Evolutionary conservation across 2,329 filamentous ascomycete genomes (phyloP).

Genomic region (Fusarium nisikadoi): DNA sequence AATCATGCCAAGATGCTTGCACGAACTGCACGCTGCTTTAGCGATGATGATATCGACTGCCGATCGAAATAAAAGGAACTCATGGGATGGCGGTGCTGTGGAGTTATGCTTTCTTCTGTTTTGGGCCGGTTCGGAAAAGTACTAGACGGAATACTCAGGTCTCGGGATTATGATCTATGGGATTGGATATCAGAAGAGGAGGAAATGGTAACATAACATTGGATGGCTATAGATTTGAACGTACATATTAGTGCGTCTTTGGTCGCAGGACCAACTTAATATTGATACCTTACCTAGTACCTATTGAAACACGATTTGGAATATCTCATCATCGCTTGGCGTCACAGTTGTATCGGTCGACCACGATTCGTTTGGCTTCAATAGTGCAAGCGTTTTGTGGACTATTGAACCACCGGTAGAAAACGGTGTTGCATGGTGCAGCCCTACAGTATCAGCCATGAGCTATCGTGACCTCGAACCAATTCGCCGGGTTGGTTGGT

Average conservation of each 20-base stretch:
- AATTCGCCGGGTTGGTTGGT: constrained; percentile 35
- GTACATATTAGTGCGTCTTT: constrained; percentile 38
- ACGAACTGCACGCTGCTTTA: constrained; percentile 38
- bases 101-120: constrained; percentile 39
- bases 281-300: constrained; percentile 21
- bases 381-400: constrained; percentile 21
- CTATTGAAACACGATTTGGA: constrained; percentile 14
- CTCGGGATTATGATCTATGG: constrained; percentile 32
- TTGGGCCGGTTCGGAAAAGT: constrained; percentile 43
- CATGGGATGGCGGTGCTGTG: constrained; percentile 37
- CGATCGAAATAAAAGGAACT: constrained; percentile 39
- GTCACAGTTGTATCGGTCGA: background rate
- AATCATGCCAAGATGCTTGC: constrained; percentile 13
- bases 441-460: constrained; percentile 36
- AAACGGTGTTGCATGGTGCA: constrained; percentile 34
- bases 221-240: constrained; percentile 38
- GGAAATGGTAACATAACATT: constrained; percentile 32
- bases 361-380: constrained; percentile 3
- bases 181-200: constrained; percentile 36
- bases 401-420: background rate
- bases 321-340: constrained; percentile 9
- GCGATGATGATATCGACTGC: constrained; percentile 40
- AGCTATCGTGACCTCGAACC: constrained; percentile 34
- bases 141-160: constrained; percentile 41
- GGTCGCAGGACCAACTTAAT: constrained; percentile 38